Evolutionary conservation across 2,329 filamentous ascomycete genomes (phyloP).

Genomic region (Neopestalotiopsis sp.): DNA sequence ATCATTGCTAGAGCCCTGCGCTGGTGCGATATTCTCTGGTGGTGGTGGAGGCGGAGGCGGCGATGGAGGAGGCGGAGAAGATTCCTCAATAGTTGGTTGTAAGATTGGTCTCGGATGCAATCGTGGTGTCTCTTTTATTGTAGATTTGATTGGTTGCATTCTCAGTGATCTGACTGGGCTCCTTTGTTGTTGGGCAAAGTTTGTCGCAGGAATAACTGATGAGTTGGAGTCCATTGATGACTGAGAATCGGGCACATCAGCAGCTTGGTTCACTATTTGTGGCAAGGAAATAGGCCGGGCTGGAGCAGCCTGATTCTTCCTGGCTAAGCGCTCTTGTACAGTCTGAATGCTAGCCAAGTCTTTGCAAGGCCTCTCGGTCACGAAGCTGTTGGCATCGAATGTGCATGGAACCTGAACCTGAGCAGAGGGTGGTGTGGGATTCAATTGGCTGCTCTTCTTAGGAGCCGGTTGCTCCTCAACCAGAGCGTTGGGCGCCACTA

Average conservation of each 20-base stretch:
- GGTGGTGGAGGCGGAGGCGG: background rate
- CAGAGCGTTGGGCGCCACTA: slow-evolving; percentile 35
- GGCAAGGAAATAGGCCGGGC: background rate
- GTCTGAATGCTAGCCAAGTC: slow-evolving; percentile 9
- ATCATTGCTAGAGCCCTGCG: background rate
- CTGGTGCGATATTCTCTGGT: background rate
- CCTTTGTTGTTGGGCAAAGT: slow-evolving; percentile 7
- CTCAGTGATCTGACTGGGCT: background rate
- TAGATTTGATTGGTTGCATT: slow-evolving; percentile 9
- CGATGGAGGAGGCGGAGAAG: background rate
- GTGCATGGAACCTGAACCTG: slow-evolving; percentile 38
- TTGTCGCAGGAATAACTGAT: slow-evolving; percentile 35
- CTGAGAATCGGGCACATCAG: slow-evolving; percentile 24
- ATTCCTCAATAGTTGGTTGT: background rate
- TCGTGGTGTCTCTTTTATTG: slow-evolving; percentile 13
- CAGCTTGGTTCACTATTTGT: background rate
- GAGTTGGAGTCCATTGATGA: slow-evolving; percentile 28
- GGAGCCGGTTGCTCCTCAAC: slow-evolving; percentile 26
- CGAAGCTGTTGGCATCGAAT: slow-evolving; percentile 24
- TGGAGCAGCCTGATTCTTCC: background rate
- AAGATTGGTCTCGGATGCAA: background rate
- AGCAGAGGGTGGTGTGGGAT: slow-evolving; percentile 39
- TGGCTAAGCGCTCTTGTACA: background rate
- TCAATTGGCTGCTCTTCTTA: slow-evolving; percentile 29
- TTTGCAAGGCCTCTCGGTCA: background rate